Evolutionary conservation across 1,139 yeast species (phyloP), one percentile per base, ranked within the genome.

Genomic region (Saccharomyces hybrid): DNA sequence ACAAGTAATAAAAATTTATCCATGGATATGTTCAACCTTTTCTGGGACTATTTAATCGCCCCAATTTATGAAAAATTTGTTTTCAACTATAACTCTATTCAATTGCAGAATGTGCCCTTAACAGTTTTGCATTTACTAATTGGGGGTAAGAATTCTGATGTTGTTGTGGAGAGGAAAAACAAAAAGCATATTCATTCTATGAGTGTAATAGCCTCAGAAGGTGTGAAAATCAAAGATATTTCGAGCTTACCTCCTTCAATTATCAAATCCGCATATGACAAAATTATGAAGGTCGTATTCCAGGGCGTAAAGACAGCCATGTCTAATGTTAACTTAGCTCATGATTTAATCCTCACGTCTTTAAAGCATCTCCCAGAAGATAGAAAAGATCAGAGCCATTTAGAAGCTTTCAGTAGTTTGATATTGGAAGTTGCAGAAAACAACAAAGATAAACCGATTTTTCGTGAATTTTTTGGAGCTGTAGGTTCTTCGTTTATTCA

Each of bases 131-230:
- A 42, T 38, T 50, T 42, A 48, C 50, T 51, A 41, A 49, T 55
- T 4, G 53, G 55, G 13, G 34, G 48, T 7, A 47, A 23, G 4
- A 38, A 26, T 14, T 52, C 48, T 7, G 57, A 49, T 6, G 53
- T 38, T 38, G 42, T 11, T 2, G 0, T 8, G 25, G 42, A 16
- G 11, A 38, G 25, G 23, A 38, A 52, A 26, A 47, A 31, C 8
- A 51, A 47, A n/a, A 56, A 52, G n/a, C 53, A 50, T 28, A 30
- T 50, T 26, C 61, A 60, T 46, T 56, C 61, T 0, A 51, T 62
- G 41, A 60, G 57, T 49, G 64, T 63, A 3, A 56, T 62, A 27
- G 61, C 63, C 2, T 57, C 66, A 2, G 56, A 53, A 1, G 66
- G 66, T 7, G 54, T 61, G 4, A 49, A 48, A 5, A 38, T 49